Evolutionary conservation across 1,139 yeast genomes (phyloP).

Genomic region (Yamadazyma mexicana): DNA sequence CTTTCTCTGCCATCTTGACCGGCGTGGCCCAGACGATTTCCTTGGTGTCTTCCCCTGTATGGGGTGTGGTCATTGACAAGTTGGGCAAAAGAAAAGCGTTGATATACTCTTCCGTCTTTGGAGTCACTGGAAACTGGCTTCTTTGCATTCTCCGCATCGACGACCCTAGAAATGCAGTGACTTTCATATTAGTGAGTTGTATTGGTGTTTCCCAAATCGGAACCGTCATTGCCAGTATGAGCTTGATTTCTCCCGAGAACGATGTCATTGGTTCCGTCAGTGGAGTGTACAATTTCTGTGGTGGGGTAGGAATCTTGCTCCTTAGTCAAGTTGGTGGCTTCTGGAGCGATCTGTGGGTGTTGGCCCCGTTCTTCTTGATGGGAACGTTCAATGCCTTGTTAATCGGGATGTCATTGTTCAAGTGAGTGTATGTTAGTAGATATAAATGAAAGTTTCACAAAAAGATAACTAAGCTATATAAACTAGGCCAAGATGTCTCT

Average conservation of each 20-base stretch:
- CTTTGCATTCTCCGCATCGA: constrained; percentile 25
- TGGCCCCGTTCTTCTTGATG: constrained; percentile 60
- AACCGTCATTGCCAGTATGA: constrained; percentile 52
- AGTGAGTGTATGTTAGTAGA: background rate
- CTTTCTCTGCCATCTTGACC: constrained; percentile 64
- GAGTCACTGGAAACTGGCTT: constrained; percentile 37
- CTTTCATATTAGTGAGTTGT: constrained; percentile 33
- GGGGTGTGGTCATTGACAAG: constrained; percentile 58
- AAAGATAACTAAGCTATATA: background rate
- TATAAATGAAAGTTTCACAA: too few relatives aligned
- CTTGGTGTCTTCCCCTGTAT: constrained; percentile 58
- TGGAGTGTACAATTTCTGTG: constrained; percentile 66
- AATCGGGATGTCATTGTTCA: constrained; percentile 4
- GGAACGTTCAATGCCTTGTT: constrained; percentile 39
- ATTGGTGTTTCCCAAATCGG: constrained; percentile 55
- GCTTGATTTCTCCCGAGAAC: constrained; percentile 34
- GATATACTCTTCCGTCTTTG: constrained; percentile 37
- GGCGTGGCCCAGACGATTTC: constrained; percentile 66
- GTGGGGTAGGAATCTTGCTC: constrained; percentile 67
- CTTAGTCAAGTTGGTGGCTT: constrained; percentile 62
- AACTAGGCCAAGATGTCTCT: constrained; percentile 22
- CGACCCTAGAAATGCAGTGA: constrained; percentile 35
- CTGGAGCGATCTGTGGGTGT: constrained; percentile 57
- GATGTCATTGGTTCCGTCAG: constrained; percentile 59
- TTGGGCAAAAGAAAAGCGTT: constrained; percentile 36